Conservation (phyloP, 2,329 filamentous ascomycete genomes). For the Pseudopithomyces chartarum region DNA sequence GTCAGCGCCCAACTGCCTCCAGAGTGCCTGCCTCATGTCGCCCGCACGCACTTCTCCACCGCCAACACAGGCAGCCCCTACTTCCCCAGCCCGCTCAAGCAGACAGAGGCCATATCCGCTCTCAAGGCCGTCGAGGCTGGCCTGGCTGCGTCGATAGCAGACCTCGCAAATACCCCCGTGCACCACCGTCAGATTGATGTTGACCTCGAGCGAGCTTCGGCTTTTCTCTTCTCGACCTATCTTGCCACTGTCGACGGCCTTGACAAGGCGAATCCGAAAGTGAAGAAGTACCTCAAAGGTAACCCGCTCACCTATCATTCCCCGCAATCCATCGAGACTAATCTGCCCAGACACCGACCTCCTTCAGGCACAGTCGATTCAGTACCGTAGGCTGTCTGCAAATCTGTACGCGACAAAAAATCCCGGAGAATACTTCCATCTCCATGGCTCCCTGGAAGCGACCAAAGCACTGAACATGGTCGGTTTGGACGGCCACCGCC, state of each 20-base stretch:
- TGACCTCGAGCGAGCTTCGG: constrained; percentile 59
- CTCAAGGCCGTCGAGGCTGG: constrained; percentile 66
- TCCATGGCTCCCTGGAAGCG: constrained; percentile 75
- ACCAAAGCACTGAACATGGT: constrained; percentile 73
- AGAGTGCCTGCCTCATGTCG: constrained; percentile 38
- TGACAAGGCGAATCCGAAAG: constrained; percentile 47
- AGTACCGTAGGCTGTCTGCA: constrained; percentile 73
- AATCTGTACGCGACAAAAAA: constrained; percentile 72
- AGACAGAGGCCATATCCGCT: constrained; percentile 59
- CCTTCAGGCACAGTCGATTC: constrained; percentile 70
- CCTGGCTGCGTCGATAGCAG: constrained; percentile 63
- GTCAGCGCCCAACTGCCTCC: constrained; percentile 40
- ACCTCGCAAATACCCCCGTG: constrained; percentile 55
- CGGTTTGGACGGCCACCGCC: constrained; percentile 65
- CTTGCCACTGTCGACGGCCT: constrained; percentile 61
- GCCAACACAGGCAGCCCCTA: constrained; percentile 46
- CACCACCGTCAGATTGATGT: constrained; percentile 53
- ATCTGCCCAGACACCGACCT: constrained; percentile 69
- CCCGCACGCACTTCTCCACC: constrained; percentile 38
- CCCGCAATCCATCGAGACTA: constrained; percentile 4
- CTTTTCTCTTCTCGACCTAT: constrained; percentile 64
- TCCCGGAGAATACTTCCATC: constrained; percentile 73
- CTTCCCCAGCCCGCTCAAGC: constrained; percentile 55
- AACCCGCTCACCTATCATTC: not conserved
- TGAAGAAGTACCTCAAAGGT: constrained; percentile 54